These are phyloP conservation scores for Lepidopterella palustris DNA, from an alignment of 495 filamentous ascomycete genomes.

Conservation along the genomic window DNA sequence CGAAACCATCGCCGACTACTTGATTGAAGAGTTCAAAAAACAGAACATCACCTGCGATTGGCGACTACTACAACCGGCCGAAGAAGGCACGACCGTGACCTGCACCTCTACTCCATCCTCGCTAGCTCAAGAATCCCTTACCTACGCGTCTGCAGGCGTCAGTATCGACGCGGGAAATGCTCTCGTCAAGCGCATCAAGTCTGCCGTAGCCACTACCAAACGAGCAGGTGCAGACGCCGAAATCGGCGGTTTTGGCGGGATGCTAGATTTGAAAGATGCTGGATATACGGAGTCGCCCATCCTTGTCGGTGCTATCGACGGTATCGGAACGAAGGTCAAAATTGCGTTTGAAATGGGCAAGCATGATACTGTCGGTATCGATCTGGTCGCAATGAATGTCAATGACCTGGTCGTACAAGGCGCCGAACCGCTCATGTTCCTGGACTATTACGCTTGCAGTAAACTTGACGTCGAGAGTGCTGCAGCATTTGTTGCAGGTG, in stretches of 20 bases:
- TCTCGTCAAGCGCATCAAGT: conserved; percentile 84
- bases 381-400: conserved; percentile 97
- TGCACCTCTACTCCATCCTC: conserved; percentile 1
- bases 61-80: conserved; percentile 80
- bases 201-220: conserved; percentile 67
- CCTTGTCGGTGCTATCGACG: conserved; percentile 86
- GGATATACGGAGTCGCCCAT: conserved; percentile 69
- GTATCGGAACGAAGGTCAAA: conserved; percentile 93
- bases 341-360: conserved; percentile 82
- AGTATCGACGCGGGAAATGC: conserved; percentile 88
- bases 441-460: conserved; percentile 91
- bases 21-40: conserved; percentile 59
- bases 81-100: conserved; percentile 68
- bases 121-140: conserved; percentile 45
- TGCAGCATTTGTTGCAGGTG: conserved; percentile 74
- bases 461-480: conserved; percentile 72
- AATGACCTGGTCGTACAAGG: conserved; percentile 96
- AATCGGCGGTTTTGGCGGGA: conserved; percentile 92
- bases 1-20: conserved; percentile 69
- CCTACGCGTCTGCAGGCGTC: conserved; percentile 89
- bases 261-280: conserved; percentile 72
- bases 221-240: conserved; percentile 80
- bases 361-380: conserved; percentile 86
- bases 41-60: conserved; percentile 75
- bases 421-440: conserved; percentile 87